Conservation (phyloP, 1,139 yeast species). For the Taphrina pruni region DNA sequence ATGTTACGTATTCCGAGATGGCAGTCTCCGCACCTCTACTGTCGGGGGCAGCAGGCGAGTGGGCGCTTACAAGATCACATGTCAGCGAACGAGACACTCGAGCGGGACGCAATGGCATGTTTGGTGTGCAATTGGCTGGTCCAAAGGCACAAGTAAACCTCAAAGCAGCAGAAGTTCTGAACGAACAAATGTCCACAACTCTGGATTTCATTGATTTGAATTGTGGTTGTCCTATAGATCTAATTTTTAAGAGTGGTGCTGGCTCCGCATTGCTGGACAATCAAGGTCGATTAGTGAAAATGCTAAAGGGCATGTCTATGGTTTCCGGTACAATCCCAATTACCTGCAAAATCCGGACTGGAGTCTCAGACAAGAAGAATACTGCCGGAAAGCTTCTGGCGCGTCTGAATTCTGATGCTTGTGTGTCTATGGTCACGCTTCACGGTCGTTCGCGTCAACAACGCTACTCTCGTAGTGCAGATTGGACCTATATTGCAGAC, state of each 20-base stretch:
- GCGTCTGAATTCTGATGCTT: constrained; percentile 74
- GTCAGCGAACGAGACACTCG: constrained; percentile 59
- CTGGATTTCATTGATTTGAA: constrained; percentile 80
- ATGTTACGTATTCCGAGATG: constrained; percentile 94
- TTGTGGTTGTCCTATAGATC: constrained; percentile 97
- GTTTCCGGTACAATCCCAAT: constrained; percentile 88
- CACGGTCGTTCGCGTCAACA: constrained; percentile 98
- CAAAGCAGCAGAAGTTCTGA: constrained; percentile 82
- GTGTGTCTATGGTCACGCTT: constrained; percentile 86
- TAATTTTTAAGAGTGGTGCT: constrained; percentile 73
- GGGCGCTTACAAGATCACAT: constrained; percentile 97
- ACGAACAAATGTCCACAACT: constrained; percentile 50
- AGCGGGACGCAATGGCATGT: constrained; percentile 50
- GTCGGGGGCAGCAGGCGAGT: constrained; percentile 89
- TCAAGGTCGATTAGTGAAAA: constrained; percentile 77
- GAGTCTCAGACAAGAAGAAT: constrained; percentile 82
- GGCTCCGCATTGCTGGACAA: constrained; percentile 93
- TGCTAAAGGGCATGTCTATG: constrained; percentile 86
- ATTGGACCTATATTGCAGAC: constrained; percentile 86
- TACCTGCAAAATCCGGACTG: constrained; percentile 90
- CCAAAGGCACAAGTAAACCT: constrained; percentile 92
- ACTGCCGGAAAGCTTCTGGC: constrained; percentile 78
- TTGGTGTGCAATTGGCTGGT: constrained; percentile 92
- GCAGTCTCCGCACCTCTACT: constrained; percentile 83
- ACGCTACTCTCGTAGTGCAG: constrained; percentile 86